Conservation (phyloP, 2,329 filamentous ascomycete genomes). For the Sarocladium brachiariae region DNA sequence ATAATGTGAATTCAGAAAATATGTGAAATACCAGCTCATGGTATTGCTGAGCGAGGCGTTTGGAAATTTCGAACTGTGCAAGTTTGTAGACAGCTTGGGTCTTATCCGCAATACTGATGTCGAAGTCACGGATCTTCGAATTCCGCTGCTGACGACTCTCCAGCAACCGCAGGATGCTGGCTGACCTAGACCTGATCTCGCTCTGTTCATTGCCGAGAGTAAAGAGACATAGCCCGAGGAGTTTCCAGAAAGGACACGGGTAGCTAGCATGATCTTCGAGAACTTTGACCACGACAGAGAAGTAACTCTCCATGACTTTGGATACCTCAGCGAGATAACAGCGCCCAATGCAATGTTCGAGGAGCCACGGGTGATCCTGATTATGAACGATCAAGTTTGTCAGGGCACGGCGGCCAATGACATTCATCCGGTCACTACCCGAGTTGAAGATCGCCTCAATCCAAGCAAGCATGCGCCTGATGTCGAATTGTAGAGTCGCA, state of each 20-base stretch:
- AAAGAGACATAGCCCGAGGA: constrained; percentile 81
- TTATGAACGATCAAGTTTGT: constrained; percentile 90
- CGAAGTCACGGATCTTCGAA: constrained; percentile 92
- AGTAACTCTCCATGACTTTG: constrained; percentile 91
- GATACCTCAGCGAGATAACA: constrained; percentile 78
- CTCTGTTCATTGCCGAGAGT: constrained; percentile 89
- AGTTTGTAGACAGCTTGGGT: constrained; percentile 97
- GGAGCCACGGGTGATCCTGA: constrained; percentile 72
- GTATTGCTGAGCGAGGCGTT: constrained; percentile 80
- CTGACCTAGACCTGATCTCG: constrained; percentile 82
- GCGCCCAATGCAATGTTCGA: constrained; percentile 84
- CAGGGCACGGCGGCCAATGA: constrained; percentile 80
- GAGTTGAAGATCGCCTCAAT: constrained; percentile 92
- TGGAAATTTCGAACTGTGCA: constrained; percentile 94
- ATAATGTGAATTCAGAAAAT: constrained; percentile 90
- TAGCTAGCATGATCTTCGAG: constrained; percentile 78
- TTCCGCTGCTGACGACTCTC: constrained; percentile 73
- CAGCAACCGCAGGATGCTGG: constrained; percentile 68
- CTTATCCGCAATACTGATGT: constrained; percentile 97
- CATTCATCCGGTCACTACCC: constrained; percentile 83
- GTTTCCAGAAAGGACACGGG: constrained; percentile 80
- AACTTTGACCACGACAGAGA: constrained; percentile 84
- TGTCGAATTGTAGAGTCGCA: constrained; percentile 82
- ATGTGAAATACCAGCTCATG: constrained; percentile 85
- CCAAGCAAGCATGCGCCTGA: constrained; percentile 89